Evolutionary conservation across 169 alveolate species (phyloP), one percentile per base, ranked within the genome.

Genomic region (Pseudocohnilembus persalinus): DNA sequence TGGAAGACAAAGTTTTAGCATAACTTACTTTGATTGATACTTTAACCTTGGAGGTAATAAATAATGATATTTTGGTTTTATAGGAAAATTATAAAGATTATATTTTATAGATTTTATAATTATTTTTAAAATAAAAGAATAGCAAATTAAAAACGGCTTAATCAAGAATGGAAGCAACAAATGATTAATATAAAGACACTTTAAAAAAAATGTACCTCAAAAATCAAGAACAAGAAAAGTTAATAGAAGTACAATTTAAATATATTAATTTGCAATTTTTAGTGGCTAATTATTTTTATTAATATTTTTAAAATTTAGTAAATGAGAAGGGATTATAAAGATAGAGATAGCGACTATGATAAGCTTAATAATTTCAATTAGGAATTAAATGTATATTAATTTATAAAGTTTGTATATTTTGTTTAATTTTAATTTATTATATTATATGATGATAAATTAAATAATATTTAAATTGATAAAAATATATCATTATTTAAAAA

Each of bases 131-230:
- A 73, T 25, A 73, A 73, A 25, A 79, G 76, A 79, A 79, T 63
- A 79, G 64, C 29, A 35, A 34, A 34, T 79, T 79, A 79, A 79
- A 79, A 63, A 79, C 76, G 29, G 76, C 34, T 34, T 30, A 49
- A n/a, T 29, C 35, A 29, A 79, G 84, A 79, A 31, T 63, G 4
- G 33, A 35, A 79, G 76, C 74, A 29, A 76, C 30, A 15, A 29
- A 68, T 15, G 77, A 34, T 29, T 79, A 25, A 0, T 79, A 63
- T 29, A 79, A 79, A 63, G 74, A 79, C 24, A 79, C 84, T 16
- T 64, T 79, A 79, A 79, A 79, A 72, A 64, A 72, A 20, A 79
- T 79, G 84, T 79, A 79, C 64, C 1, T 49, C 0, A 31, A 34
- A 20, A 34, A 79, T 64, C 26, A 49, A 34, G 84, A 79, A 34